Percentiles rank a stretch among this genome's conserved stretches.
Evolutionary conservation across 371 early-diverging fungal species (phyloP).

Genomic region (Lichtheimia ornata): DNA sequence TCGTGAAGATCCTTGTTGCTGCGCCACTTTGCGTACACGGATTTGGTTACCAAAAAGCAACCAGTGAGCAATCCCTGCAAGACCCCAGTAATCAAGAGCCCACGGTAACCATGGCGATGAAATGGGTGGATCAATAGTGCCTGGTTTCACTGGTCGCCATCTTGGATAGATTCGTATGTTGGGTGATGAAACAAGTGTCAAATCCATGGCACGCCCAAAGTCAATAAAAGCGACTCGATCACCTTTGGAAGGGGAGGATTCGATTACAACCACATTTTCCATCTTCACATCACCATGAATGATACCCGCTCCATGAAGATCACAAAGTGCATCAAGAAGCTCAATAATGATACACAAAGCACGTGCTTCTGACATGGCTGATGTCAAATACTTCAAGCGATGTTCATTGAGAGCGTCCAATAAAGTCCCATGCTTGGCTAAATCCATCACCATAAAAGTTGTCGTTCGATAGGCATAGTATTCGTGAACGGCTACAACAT

Average conservation of each 20-base stretch:
- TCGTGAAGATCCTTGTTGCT: not conserved
- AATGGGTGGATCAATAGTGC: slow-evolving; percentile 14
- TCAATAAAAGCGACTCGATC: slow-evolving; percentile 41
- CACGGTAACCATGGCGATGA: slow-evolving; percentile 23
- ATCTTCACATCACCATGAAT: slow-evolving; percentile 52
- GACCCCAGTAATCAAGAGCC: slow-evolving; percentile 45
- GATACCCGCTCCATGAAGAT: slow-evolving; percentile 34
- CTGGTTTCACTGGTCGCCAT: slow-evolving; percentile 33
- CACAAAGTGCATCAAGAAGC: slow-evolving; percentile 25
- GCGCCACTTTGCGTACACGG: not conserved
- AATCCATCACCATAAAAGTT: slow-evolving; percentile 35
- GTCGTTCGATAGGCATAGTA: slow-evolving; percentile 23
- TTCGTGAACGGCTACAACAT: not conserved
- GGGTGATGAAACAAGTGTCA: slow-evolving; percentile 21
- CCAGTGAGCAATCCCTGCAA: slow-evolving; percentile 35
- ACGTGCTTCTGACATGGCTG: slow-evolving; percentile 40
- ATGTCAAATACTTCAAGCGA: slow-evolving; percentile 2
- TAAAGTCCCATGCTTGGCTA: slow-evolving; percentile 30
- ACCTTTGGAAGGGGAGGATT: slow-evolving; percentile 5
- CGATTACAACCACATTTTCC: slow-evolving; percentile 44
- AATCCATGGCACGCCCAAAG: slow-evolving; percentile 46
- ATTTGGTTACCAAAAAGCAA: slow-evolving; percentile 34
- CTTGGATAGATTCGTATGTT: slow-evolving; percentile 22
- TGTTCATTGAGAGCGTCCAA: slow-evolving; percentile 33
- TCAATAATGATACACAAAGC: slow-evolving; percentile 25